Conservation (phyloP, 371 early-diverging fungal species). For the Rhizopus delemar region DNA sequence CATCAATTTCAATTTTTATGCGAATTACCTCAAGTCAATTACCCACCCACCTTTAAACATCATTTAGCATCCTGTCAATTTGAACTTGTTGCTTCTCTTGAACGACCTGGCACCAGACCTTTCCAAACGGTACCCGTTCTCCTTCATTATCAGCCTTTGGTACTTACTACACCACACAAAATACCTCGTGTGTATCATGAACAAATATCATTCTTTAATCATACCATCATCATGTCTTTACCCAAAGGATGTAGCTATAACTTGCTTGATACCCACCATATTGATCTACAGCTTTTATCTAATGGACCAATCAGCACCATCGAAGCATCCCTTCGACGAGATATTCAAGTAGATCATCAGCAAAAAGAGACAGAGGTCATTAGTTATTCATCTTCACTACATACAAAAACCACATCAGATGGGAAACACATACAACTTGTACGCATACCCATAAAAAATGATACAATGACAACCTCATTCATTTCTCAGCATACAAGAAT, state of each 20-base stretch:
- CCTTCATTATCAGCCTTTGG: constrained; percentile 20
- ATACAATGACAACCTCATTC: constrained; percentile 14
- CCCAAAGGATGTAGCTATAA: constrained; percentile 13
- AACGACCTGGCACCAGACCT: constrained; percentile 25
- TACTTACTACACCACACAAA: constrained; percentile 9
- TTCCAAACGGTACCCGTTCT: constrained; percentile 28
- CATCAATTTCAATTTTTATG: constrained; percentile 41
- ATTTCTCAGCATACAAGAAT: constrained; percentile 16
- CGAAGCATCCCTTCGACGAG: neutral
- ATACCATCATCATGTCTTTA: constrained; percentile 9
- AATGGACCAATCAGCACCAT: constrained; percentile 7
- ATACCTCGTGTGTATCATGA: constrained; percentile 9
- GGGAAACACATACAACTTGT: neutral
- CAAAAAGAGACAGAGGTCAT: no score
- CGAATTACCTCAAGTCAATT: constrained; percentile 46
- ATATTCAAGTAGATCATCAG: no score
- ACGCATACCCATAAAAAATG: constrained; percentile 12
- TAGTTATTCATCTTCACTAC: no score
- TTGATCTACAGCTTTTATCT: constrained; percentile 12
- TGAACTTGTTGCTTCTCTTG: constrained; percentile 29
- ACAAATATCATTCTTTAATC: neutral
- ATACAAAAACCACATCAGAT: neutral
- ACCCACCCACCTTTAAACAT: constrained; percentile 33
- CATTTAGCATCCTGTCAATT: constrained; percentile 27
- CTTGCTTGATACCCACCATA: constrained; percentile 4